A percentile compares a stretch with the other conserved stretches of the same genome.
Evolutionary conservation across 768 basidiomycete genomes (phyloP).

Genomic region (Trametes cingulata): DNA sequence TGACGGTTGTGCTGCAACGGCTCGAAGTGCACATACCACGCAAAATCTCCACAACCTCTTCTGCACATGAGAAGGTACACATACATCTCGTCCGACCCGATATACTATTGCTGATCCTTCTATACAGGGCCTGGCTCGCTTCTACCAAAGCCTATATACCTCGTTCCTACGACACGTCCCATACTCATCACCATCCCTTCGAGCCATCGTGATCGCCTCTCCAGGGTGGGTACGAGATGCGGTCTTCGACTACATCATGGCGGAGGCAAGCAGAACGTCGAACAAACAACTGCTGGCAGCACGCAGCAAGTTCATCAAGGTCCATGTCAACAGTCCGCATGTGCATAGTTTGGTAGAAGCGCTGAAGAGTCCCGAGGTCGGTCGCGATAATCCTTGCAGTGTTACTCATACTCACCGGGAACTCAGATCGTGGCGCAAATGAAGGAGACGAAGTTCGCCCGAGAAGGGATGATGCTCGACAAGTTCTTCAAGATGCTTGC

Average conservation of each 20-base stretch:
- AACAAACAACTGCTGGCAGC: conserved; percentile 83
- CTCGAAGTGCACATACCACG: conserved; percentile 88
- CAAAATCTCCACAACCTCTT: conserved; percentile 79
- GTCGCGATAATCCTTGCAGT: conserved; percentile 14
- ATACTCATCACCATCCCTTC: conserved; percentile 66
- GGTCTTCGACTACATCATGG: conserved; percentile 80
- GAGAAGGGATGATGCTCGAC: conserved; percentile 89
- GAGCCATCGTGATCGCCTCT: conserved; percentile 93
- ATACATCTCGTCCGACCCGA: too few relatives aligned
- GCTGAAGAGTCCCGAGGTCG: conserved; percentile 89
- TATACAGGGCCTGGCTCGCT: conserved; percentile 64
- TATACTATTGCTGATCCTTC: neutral
- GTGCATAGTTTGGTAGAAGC: conserved; percentile 96
- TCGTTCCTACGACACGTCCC: conserved; percentile 91
- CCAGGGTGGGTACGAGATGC: conserved; percentile 95
- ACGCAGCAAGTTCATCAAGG: conserved; percentile 83
- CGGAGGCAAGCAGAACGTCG: conserved; percentile 75
- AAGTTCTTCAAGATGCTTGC: conserved; percentile 99
- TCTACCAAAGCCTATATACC: conserved; percentile 83
- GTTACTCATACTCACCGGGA: neutral
- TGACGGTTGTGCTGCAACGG: conserved; percentile 91
- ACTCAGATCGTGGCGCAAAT: conserved; percentile 70
- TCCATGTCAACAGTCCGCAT: conserved; percentile 91
- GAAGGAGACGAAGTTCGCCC: conserved; percentile 95
- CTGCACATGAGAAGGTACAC: conserved; percentile 79